Evolutionary conservation across 192 early-diverging fungal species (phyloP), one percentile per base, ranked within the genome.

Genomic region (Glomus cerebriforme): DNA sequence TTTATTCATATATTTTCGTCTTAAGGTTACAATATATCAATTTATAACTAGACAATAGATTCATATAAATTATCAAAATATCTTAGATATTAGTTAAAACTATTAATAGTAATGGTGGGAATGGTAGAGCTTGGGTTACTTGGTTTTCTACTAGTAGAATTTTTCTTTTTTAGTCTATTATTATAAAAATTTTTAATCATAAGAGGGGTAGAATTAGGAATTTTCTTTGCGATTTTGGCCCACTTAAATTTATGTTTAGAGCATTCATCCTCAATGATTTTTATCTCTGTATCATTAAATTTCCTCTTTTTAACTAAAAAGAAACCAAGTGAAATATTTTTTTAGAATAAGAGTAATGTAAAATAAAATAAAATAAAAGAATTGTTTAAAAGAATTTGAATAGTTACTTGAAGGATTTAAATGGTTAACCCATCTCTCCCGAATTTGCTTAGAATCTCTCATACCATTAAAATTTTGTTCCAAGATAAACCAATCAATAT

Each of bases 161-260:
- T 19, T 29, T 27, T 64, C 13, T 29, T 64, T 29, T 64, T 64
- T 15, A 64, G 24, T 29, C 63, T 64, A 64, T 64, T 64, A 29
- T 64, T 64, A n/a, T 27, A 64, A 13, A 64, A 64, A 64, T 64
- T 64, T 64, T 64, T 64, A 1, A 64, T 13, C 63, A 64, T 64
- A 2, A 64, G 27, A 15, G 63, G 63, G 1, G 63, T 64, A 13
- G 63, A 7, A 27, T 64, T 64, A 7, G 24, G 24, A 15, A 64
- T 29, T 27, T 64, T 64, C 13, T n/a, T 29, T 10, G 63, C 63
- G 12, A 64, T 64, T 64, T 29, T 64, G 7, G 63, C 63, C 63
- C 63, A 64, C 13, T 64, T 64, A 29, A 64, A 64, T 64, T 64
- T 64, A 64, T 64, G n/a, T 29, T 31, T 64, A 15, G n/a, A 15